Conservation (phyloP, 2,329 filamentous ascomycete species). For the Sclerotinia glacialis region DNA sequence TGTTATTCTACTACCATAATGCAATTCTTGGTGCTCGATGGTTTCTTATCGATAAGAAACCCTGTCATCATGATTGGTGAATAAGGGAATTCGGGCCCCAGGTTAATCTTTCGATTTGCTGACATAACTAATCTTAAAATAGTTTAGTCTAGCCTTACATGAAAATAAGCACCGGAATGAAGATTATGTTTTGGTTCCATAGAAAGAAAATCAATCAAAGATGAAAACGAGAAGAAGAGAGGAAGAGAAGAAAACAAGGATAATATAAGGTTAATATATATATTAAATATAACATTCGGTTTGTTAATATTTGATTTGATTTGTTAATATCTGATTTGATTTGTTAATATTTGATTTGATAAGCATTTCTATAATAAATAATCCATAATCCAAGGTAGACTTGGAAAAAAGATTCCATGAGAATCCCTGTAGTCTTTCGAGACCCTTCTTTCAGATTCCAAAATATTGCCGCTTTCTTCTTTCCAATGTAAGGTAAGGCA, state of each 20-base stretch:
- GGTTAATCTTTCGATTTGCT: neutral
- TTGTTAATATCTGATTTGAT: too few relatives aligned
- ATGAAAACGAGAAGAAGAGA: neutral
- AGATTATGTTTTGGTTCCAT: neutral
- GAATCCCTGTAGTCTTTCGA: conserved; percentile 11
- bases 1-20: too few relatives aligned
- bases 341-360: too few relatives aligned
- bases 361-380: too few relatives aligned
- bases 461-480: conserved; percentile 13
- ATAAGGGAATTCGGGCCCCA: neutral
- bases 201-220: neutral
- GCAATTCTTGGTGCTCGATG: too few relatives aligned
- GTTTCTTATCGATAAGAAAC: conserved; percentile 17
- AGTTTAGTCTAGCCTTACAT: neutral
- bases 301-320: too few relatives aligned
- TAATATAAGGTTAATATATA: too few relatives aligned
- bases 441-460: conserved; percentile 22
- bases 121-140: neutral
- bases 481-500: conserved; percentile 2
- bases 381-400: neutral
- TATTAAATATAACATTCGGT: too few relatives aligned
- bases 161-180: neutral
- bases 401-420: neutral
- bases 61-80: neutral
- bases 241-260: too few relatives aligned